Conservation (phyloP, 306 rosid species). For the Acacia melanoxylon region DNA sequence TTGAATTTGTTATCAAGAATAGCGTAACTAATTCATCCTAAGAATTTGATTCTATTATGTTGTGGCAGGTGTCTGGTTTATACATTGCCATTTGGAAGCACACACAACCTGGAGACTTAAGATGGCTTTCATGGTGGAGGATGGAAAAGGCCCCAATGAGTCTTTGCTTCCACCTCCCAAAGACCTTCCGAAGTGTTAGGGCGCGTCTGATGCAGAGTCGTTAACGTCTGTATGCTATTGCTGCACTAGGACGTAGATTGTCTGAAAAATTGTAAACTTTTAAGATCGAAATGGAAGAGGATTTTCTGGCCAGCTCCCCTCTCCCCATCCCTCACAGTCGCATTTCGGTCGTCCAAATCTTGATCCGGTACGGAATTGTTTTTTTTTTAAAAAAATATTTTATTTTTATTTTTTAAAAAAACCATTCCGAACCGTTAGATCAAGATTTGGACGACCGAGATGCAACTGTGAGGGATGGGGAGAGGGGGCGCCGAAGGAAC, state of each 20-base stretch:
- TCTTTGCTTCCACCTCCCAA: constrained; percentile 75
- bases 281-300: no score
- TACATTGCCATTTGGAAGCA: constrained; percentile 72
- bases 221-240: constrained; percentile 1
- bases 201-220: background rate
- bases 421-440: no score
- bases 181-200: constrained; percentile 72
- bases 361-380: no score
- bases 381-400: no score
- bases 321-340: no score
- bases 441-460: no score
- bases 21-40: background rate
- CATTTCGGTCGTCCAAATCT: no score
- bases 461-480: no score
- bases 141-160: constrained; percentile 74
- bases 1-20: background rate
- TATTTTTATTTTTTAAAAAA: no score
- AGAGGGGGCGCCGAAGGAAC: no score
- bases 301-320: no score
- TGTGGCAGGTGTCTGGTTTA: constrained; percentile 71
- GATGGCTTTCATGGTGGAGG: constrained; percentile 88
- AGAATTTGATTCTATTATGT: background rate
- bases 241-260: background rate
- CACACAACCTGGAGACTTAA: constrained; percentile 90
- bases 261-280: constrained; percentile 1